phyloP scores from a whole-genome alignment of 1,284 basidiomycete species.

The Ceratorhiza oryzae-sativae region DNA sequence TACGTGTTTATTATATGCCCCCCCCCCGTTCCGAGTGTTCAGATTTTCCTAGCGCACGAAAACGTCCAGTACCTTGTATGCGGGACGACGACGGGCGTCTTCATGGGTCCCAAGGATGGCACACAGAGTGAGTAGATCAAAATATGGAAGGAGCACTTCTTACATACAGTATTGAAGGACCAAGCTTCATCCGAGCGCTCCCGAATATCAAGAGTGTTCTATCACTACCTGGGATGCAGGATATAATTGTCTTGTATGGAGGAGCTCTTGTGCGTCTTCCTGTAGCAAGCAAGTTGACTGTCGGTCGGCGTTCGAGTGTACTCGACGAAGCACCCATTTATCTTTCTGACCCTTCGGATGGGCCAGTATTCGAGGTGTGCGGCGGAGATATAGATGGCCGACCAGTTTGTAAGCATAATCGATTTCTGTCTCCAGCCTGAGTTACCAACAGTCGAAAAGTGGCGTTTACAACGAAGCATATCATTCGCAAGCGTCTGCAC shows the following conservation, averaged over 20 bases:
- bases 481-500: constrained; percentile 16
- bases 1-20: constrained; percentile 50
- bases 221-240: not conserved
- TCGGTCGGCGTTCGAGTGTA: not conserved
- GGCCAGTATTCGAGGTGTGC: not conserved
- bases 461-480: constrained; percentile 5
- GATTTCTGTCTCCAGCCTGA: not conserved
- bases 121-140: constrained; percentile 53
- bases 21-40: not conserved
- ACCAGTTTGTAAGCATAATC: not conserved
- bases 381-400: not conserved
- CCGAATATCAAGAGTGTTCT: not conserved
- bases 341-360: constrained; percentile 5
- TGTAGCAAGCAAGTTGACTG: not conserved
- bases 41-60: constrained; percentile 53
- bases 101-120: constrained; percentile 61
- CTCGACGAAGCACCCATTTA: not conserved
- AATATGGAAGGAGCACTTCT: not conserved
- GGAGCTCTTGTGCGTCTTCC: not conserved
- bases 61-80: constrained; percentile 65
- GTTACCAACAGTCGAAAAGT: not conserved
- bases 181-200: not conserved
- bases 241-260: constrained; percentile 1
- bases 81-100: constrained; percentile 68
- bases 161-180: not conserved